Evolutionary conservation across 108 stramenopile species (phyloP), one percentile per base, ranked within the genome.

Genomic region (Cylindrotheca closterium): DNA sequence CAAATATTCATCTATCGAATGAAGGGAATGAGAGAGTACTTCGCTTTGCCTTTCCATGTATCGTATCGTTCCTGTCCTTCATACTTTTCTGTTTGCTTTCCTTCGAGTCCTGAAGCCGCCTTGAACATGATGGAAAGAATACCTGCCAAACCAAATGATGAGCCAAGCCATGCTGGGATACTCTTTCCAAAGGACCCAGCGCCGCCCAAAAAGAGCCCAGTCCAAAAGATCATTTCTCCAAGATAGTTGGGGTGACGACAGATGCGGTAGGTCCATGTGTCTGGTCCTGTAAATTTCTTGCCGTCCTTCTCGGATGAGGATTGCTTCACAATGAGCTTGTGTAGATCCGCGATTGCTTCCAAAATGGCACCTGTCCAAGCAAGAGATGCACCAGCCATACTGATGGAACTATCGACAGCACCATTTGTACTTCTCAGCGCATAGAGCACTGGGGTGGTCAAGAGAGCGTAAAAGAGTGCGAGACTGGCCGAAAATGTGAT

Each of bases 241-340:
- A 79, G 56, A 47, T 87, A 90, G 33, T 90, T 90, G 29, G 89
- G 89, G 71, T 90, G 89, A 5, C 89, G 74, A 27, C 65, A 75
- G 1, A 84, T 32, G n/a, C 57, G 49, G 68, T 86, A 89, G 15
- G 37, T 15, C 37, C 7, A 42, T 15, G 49, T 57, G 19, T 71
- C 56, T 1, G 77, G 77, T 53, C 77, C 77, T 8, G 18, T 26
- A 60, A 78, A 77, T 2, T 3, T 32, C 10, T 47, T 17, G 31
- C 25, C 63, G 0, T 59, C 58, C 29, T 62, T 58, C 25, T 54
- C 47, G 5, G 47, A 25, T 0, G 10, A 19, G 10, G 37, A 12
- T 21, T 56, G 53, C 47, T 80, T 75, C 2, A 50, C 47, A 15
- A 57, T 0, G 27, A 73, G 72, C 55, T 79, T 79, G 18, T 76